Evolutionary conservation across 108 stramenopile genomes (phyloP), one percentile per base, ranked within the genome.

Genomic region (Nitzschia inconspicua): DNA sequence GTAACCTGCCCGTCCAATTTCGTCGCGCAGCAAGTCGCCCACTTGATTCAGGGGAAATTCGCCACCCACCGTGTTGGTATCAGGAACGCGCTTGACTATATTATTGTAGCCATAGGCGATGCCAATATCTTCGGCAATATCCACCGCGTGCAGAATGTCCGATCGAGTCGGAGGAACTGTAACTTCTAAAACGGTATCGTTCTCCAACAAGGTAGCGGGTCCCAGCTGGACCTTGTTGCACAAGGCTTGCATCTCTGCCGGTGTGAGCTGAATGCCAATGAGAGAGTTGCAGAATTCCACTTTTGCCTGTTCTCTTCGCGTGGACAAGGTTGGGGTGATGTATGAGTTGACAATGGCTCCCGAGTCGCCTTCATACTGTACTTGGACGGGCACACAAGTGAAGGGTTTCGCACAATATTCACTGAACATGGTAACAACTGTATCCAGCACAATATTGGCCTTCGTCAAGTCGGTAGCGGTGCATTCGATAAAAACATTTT

Each of bases 61-160:
- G 14, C 63, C 63, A 23, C 63, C 70, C 10, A 64, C 63, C 41
- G 62, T 63, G 57, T 63, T 57, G 48, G 70, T 64, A 13, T 51
- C 36, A 29, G 70, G 62, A 31, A 99, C 76, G 26, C 67, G 84
- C 67, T 90, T 93, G 70, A 73, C 78, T 65, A 98, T 89, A 48
- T 97, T 97, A 87, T 99, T 99, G 90, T 96, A 99, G 7, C 99
- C 99, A 65, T 88, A 98, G 27, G 99, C 97, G 66, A 99, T 97
- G 42, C 94, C 99, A 44, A 99, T 85, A 70, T 99, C 99, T 78
- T 99, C 99, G 42, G 95, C 88, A 63, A 99, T 89, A 65, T 99
- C 99, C 24, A 97, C 96, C 2, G 96, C 83, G 60, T 99, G 99
- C 27, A 99, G 63, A 55, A 99, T 93, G 66, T 99, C 99, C 27